Evolutionary conservation across 2,329 filamentous ascomycete genomes (phyloP).

Genomic region (Xylaria sp.): DNA sequence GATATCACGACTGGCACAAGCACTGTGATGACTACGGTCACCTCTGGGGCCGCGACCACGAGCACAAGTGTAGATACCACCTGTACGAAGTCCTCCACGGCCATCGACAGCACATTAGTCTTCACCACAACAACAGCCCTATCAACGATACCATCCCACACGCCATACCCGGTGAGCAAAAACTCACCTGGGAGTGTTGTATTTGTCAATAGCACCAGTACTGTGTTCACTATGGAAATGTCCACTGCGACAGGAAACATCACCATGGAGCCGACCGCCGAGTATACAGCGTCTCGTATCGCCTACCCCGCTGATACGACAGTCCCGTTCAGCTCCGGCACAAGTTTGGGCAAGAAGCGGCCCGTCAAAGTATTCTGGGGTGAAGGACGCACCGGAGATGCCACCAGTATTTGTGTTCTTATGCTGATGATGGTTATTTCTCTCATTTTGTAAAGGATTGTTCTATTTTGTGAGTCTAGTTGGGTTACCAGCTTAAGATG

Average conservation of each 20-base stretch:
- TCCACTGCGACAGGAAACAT: neutral
- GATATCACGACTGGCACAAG: constrained; percentile 6
- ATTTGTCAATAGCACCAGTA: constrained; percentile 20
- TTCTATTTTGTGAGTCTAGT: constrained; percentile 25
- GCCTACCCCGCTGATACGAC: constrained; percentile 9
- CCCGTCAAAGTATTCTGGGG: constrained; percentile 25
- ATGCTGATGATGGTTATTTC: constrained; percentile 40
- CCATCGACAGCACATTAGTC: neutral
- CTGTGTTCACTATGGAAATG: constrained; percentile 7
- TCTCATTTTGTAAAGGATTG: constrained; percentile 26
- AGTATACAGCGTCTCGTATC: neutral
- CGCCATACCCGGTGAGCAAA: constrained; percentile 17
- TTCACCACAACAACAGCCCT: neutral
- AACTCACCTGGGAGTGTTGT: constrained; percentile 18
- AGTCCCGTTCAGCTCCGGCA: constrained; percentile 23
- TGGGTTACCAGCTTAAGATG: neutral
- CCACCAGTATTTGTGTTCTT: constrained; percentile 36
- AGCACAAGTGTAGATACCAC: constrained; percentile 21
- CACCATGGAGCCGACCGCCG: neutral
- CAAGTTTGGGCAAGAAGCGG: constrained; percentile 27
- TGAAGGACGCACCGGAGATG: constrained; percentile 21
- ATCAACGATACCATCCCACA: neutral
- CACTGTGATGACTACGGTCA: constrained; percentile 8
- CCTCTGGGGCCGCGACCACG: neutral
- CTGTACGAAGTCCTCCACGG: constrained; percentile 13